phyloP scores from a whole-genome alignment of 352 stramenopile species.

The Pythium sp. region DNA sequence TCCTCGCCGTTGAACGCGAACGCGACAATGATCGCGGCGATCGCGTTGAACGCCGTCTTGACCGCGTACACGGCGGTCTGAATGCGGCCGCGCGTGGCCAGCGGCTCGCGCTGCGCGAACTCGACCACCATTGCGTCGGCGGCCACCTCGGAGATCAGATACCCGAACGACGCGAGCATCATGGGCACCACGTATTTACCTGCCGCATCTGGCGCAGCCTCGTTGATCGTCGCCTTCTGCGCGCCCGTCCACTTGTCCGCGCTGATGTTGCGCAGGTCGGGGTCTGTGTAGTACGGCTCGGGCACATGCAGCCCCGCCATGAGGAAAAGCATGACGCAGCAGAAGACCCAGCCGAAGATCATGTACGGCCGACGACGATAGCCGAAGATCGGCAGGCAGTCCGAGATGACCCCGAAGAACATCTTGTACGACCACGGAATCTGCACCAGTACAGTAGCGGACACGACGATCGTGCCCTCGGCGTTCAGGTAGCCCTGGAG shows the following conservation, averaged over 20 bases:
- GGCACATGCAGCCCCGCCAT: conserved; percentile 38
- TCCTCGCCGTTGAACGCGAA: conserved; percentile 48
- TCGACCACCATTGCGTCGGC: conserved; percentile 66
- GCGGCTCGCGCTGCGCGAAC: conserved; percentile 49
- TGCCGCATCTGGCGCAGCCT: conserved; percentile 29
- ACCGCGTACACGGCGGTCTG: conserved; percentile 61
- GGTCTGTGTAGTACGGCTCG: conserved; percentile 48
- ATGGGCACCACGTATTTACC: conserved; percentile 60
- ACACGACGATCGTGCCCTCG: conserved; percentile 51
- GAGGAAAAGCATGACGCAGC: conserved; percentile 42
- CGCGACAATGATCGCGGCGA: conserved; percentile 43
- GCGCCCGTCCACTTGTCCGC: conserved; percentile 31
- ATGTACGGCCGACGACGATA: conserved; percentile 62
- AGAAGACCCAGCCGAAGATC: conserved; percentile 50
- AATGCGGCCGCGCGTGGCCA: conserved; percentile 41
- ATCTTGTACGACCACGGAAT: conserved; percentile 61
- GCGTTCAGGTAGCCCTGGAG: conserved; percentile 56
- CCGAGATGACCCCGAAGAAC: conserved; percentile 54
- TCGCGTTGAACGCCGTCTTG: conserved; percentile 41
- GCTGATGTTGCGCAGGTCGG: conserved; percentile 27
- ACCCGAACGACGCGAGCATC: conserved; percentile 72
- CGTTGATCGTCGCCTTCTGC: conserved; percentile 41
- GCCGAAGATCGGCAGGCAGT: conserved; percentile 58
- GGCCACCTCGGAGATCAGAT: conserved; percentile 53
- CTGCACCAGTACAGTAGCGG: conserved; percentile 44